Evolutionary conservation across 805 yeast genomes (phyloP).

Genomic region (Hanseniaspora lindneri): DNA sequence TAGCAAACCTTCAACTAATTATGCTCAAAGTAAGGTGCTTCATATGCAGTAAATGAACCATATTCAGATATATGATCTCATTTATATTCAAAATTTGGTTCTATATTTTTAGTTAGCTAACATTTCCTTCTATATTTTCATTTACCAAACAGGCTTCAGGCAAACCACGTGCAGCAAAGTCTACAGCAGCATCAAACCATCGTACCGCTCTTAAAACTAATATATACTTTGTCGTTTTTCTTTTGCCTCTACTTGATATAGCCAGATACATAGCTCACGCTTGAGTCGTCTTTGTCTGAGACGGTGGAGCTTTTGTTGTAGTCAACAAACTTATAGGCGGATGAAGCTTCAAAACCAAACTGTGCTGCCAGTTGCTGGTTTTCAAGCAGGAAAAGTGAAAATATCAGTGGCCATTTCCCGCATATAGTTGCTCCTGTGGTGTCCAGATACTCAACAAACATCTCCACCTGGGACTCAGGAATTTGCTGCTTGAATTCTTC

Average conservation of each 20-base stretch:
- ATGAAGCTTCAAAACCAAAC: slow-evolving; percentile 14
- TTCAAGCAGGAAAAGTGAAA: slow-evolving; percentile 43
- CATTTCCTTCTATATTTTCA: too few species aligned
- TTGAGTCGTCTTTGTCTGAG: slow-evolving; percentile 41
- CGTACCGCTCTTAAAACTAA: too few species aligned
- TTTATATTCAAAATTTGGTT: too few species aligned
- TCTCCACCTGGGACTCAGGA: slow-evolving; percentile 3
- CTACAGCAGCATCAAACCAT: too few species aligned
- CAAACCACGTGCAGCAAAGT: too few species aligned
- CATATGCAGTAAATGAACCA: too few species aligned
- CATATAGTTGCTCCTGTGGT: slow-evolving; percentile 81
- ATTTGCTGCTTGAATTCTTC: background rate
- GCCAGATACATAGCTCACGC: slow-evolving; percentile 89
- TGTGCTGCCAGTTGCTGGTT: slow-evolving; percentile 17
- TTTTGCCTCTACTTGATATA: slow-evolving; percentile 25
- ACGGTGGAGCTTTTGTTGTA: slow-evolving; percentile 67
- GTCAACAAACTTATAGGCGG: slow-evolving; percentile 56
- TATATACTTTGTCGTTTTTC: background rate
- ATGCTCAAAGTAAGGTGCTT: too few species aligned
- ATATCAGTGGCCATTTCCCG: slow-evolving; percentile 72
- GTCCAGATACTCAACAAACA: slow-evolving; percentile 37
- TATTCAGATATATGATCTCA: too few species aligned
- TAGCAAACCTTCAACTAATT: too few species aligned
- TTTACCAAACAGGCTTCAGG: too few species aligned
- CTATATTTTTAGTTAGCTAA: too few species aligned